Evolutionary conservation across 2,329 filamentous ascomycete species (phyloP), one percentile per base, ranked within the genome.

Genomic region (Elsinoe batatas): DNA sequence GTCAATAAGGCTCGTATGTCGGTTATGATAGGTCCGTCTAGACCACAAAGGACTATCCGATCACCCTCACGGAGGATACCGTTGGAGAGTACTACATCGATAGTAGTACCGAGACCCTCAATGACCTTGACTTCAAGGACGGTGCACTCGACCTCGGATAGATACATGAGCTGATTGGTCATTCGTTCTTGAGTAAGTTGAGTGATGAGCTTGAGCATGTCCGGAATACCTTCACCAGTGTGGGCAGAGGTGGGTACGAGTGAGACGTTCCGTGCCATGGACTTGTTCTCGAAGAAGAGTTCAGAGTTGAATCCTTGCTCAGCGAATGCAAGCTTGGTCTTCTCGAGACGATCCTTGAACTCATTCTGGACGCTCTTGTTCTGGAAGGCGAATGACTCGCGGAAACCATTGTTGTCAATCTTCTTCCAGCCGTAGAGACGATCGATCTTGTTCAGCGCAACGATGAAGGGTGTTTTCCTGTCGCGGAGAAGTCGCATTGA

Each of bases 401-500:
- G 84, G 81, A 98, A 97, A 58, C 93, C 93, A 69, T 98, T 98
- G 81, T 98, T 95, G 67, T 93, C 90, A 59, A 96, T 89, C 76
- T 91, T 90, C 79, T 95, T 95, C 93, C 94, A 98, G 69, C 89
- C 90, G 69, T 96, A 98, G 13, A 98, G 83, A 81, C 93, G 90
- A 82, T 98, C 93, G 63, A 98, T 97, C 79, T 98, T 98, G 85
- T 98, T 98, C 68, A 98, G 79, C 1, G 94, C 94, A 38, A 98
- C 94, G 63, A 98, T 95, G 76, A 98, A 98, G 4, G 93, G 93
- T 18, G 93, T 98, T 74, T 93, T 94, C 65, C 89, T 82, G 65
- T 96, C 91, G 67, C 91, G 83, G 53, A 98, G 82, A 61, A 98
- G 76, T 63, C 84, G 87, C 89, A 98, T 97, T 1, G 93, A 98